Conservation (phyloP, 176 grass and related monocot species). For the Rhynchospora breviuscula region DNA sequence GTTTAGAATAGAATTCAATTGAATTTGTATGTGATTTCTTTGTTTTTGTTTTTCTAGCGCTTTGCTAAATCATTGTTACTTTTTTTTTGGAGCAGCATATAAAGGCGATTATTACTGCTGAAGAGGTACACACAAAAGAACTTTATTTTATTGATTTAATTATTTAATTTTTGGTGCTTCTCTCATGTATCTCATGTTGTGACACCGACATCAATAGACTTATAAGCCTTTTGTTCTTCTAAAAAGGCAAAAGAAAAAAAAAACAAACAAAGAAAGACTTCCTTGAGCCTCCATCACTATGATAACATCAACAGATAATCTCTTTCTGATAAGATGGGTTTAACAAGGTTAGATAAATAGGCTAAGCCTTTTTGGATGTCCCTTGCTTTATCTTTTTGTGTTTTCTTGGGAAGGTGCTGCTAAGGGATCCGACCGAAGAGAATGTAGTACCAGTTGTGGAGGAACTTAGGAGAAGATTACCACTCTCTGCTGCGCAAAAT, state of each 20-base stretch:
- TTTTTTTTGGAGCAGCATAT: conserved; percentile 67
- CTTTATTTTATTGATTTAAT: conserved; percentile 9
- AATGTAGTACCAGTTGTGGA: conserved; percentile 83
- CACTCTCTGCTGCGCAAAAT: conserved; percentile 43
- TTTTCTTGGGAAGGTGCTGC: conserved; percentile 49
- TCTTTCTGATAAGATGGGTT: neutral
- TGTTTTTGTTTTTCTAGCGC: neutral
- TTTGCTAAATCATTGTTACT: conserved; percentile 15
- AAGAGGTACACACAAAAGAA: conserved; percentile 56
- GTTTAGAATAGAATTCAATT: neutral
- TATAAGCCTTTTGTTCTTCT: neutral
- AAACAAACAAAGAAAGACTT: too few relatives aligned
- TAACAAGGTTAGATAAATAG: neutral
- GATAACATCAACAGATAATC: neutral
- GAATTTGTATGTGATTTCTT: neutral
- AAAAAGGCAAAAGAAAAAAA: neutral
- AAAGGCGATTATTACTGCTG: conserved; percentile 96
- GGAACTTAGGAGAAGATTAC: conserved; percentile 67
- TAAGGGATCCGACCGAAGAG: conserved; percentile 77
- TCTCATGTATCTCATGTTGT: neutral
- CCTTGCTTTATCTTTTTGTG: neutral
- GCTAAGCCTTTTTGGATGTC: conserved; percentile 2
- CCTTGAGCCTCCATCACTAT: neutral
- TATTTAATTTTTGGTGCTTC: neutral
- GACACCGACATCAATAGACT: neutral